A percentile compares a stretch with the other conserved stretches of the same genome.
Conservation (phyloP, 768 basidiomycete genomes). For the Russula griseocarnosa region DNA sequence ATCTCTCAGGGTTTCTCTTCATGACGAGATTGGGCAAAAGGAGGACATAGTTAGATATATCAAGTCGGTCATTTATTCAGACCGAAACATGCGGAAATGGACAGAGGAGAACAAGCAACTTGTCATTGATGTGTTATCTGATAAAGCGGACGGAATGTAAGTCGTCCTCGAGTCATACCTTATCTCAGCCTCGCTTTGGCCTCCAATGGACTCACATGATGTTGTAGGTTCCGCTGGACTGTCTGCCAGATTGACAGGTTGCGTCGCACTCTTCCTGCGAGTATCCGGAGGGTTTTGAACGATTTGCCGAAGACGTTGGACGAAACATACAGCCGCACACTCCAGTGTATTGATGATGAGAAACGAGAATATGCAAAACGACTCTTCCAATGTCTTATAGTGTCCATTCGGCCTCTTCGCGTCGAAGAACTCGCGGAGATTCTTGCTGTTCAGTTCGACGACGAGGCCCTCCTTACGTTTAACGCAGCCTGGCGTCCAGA, state of each 20-base stretch:
- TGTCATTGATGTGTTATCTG: not conserved
- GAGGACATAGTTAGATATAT: not conserved
- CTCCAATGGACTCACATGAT: not conserved
- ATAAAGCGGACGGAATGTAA: slow-evolving; percentile 16
- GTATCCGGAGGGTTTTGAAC: not conserved
- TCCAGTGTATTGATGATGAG: not conserved
- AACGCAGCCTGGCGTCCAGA: slow-evolving; percentile 3
- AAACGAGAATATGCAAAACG: not conserved
- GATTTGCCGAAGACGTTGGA: slow-evolving; percentile 2
- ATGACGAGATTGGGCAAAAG: not conserved
- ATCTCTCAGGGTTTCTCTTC: not conserved
- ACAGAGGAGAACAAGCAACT: not conserved
- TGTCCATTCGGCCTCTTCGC: slow-evolving; percentile 7
- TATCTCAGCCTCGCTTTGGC: no score
- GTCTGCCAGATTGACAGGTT: slow-evolving; percentile 3
- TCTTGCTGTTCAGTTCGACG: slow-evolving; percentile 7
- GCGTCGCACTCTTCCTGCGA: not conserved
- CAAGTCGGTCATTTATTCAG: not conserved
- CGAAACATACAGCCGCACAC: not conserved
- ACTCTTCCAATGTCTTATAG: slow-evolving; percentile 7
- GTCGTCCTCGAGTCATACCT: not conserved
- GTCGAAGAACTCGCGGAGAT: slow-evolving; percentile 14
- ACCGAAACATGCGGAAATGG: slow-evolving; percentile 12
- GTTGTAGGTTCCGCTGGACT: slow-evolving; percentile 2
- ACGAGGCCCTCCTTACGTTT: not conserved